Evolutionary conservation across 2,329 filamentous ascomycete genomes (phyloP).

Genomic region (Pseudocercospora ulei): DNA sequence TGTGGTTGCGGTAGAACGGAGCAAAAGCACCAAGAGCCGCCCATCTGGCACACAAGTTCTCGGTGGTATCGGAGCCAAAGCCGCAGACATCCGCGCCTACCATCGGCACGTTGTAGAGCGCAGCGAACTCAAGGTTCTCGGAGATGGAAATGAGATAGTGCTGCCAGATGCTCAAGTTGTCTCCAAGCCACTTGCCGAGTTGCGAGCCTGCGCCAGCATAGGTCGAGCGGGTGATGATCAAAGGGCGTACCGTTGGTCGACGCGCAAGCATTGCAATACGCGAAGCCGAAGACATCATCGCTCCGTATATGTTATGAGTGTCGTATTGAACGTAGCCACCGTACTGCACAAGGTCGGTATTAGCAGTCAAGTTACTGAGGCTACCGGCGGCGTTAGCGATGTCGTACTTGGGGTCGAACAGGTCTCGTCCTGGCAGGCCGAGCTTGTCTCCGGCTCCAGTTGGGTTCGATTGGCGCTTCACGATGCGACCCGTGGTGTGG

Average conservation of each 20-base stretch:
- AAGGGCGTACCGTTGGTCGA: constrained; percentile 53
- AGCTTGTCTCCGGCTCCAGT: constrained; percentile 26
- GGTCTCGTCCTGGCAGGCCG: constrained; percentile 54
- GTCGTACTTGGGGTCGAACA: constrained; percentile 55
- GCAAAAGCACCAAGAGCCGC: constrained; percentile 61
- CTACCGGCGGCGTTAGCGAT: constrained; percentile 53
- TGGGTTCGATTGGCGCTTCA: constrained; percentile 19
- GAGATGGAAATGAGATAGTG: constrained; percentile 39
- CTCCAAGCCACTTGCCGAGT: constrained; percentile 54
- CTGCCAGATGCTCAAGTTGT: constrained; percentile 42
- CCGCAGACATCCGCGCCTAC: constrained; percentile 62
- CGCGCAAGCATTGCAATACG: constrained; percentile 57
- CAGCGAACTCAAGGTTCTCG: constrained; percentile 40
- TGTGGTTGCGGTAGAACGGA: constrained; percentile 69
- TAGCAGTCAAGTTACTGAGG: constrained; percentile 45
- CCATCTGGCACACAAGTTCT: constrained; percentile 66
- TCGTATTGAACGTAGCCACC: constrained; percentile 62
- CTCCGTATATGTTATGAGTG: constrained; percentile 67
- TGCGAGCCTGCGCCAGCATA: constrained; percentile 60
- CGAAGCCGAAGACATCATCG: constrained; percentile 61
- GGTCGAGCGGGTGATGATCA: constrained; percentile 66
- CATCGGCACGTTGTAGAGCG: constrained; percentile 43
- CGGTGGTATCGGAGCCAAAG: constrained; percentile 57
- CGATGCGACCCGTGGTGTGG: constrained; percentile 14
- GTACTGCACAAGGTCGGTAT: constrained; percentile 58